Evolutionary conservation across 805 yeast genomes (phyloP).

Genomic region (Grigorovia jiainica): DNA sequence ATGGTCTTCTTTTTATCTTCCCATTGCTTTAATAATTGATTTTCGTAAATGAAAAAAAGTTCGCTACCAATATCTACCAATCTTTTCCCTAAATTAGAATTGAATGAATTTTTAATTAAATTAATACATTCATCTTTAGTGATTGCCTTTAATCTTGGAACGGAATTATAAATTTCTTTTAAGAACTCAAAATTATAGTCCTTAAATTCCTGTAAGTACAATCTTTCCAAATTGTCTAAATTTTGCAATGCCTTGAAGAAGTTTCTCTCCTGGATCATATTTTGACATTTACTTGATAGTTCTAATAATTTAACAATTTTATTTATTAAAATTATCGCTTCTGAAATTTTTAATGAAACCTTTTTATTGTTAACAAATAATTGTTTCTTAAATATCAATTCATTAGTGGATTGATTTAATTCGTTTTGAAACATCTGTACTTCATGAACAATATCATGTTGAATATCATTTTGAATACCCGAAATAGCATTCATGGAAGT

Average conservation of each 20-base stretch:
- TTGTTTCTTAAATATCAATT: slow-evolving; percentile 54
- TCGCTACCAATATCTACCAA: slow-evolving; percentile 35
- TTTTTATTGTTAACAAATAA: slow-evolving; percentile 50
- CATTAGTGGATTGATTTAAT: slow-evolving; percentile 55
- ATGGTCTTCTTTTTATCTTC: slow-evolving; percentile 50
- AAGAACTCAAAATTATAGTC: slow-evolving; percentile 58
- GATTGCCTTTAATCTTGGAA: slow-evolving; percentile 64
- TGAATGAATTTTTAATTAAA: slow-evolving; percentile 55
- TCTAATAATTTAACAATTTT: slow-evolving; percentile 76
- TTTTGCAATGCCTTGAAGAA: slow-evolving; percentile 82
- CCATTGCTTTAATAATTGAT: slow-evolving; percentile 44
- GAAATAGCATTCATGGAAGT: slow-evolving; percentile 55
- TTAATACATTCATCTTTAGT: slow-evolving; percentile 69
- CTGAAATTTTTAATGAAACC: slow-evolving; percentile 56
- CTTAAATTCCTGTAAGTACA: slow-evolving; percentile 61
- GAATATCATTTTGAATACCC: slow-evolving; percentile 48
- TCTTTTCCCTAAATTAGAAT: slow-evolving; percentile 52
- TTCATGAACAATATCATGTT: slow-evolving; percentile 41
- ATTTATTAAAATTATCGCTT: slow-evolving; percentile 58
- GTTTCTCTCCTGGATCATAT: slow-evolving; percentile 60
- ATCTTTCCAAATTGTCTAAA: slow-evolving; percentile 60
- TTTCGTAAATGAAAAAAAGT: slow-evolving; percentile 43
- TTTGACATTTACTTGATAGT: slow-evolving; percentile 76
- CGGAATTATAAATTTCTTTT: slow-evolving; percentile 58
- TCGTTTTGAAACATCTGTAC: slow-evolving; percentile 47